Base-by-base conservation (phyloP, 1,284 basidiomycete genomes). In the Microbotryomycetes sp. region DNA sequence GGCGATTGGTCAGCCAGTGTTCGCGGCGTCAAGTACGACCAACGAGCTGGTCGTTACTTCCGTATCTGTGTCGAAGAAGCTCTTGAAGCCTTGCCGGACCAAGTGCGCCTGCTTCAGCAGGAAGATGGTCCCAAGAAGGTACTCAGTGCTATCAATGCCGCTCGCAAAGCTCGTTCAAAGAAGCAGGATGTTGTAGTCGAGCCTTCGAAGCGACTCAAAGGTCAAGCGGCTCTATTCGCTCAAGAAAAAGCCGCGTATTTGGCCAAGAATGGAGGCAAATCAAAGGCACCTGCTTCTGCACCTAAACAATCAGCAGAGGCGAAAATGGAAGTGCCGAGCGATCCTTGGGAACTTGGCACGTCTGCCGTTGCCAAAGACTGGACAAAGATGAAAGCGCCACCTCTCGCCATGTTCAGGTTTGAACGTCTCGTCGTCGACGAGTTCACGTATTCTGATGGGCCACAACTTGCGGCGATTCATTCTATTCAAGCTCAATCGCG, bases 381-480 rank as follows among this genome's bases (percentile, higher is more conserved):
- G 86, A 85, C 80, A 26, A 77, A 85, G 70, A 87, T 93, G 84
- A 81, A 83, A 51, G 82, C 84, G 0, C 91, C 92, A 0, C 86
- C 91, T 15, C 77, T 96, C 55, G 90, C 94, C 76, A 88, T 92
- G 81, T 96, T 97, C 64, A 77, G 76, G 6, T 94, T 89, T 74
- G 81, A 88, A 6, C 86, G 92, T 3, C 83, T 89, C 53, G 87
- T 96, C 55, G 86, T 96, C 51, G 93, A 97, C 77, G 92, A 97
- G 75, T 97, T 94, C 76, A 94, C 92, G 1, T 97, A 97, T 74
- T 81, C 94, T 16, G 85, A 87, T 42, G 89, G 87, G 57, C 85
- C 88, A 70, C 81, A 85, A 7, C 85, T 89, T 59, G 81, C 88
- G 1, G 82, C 92, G 69, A 81, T 94, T 30, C 89, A 89, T 3